phyloP scores from a whole-genome alignment of 2,329 filamentous ascomycete species.

The Massarina eburnea region DNA sequence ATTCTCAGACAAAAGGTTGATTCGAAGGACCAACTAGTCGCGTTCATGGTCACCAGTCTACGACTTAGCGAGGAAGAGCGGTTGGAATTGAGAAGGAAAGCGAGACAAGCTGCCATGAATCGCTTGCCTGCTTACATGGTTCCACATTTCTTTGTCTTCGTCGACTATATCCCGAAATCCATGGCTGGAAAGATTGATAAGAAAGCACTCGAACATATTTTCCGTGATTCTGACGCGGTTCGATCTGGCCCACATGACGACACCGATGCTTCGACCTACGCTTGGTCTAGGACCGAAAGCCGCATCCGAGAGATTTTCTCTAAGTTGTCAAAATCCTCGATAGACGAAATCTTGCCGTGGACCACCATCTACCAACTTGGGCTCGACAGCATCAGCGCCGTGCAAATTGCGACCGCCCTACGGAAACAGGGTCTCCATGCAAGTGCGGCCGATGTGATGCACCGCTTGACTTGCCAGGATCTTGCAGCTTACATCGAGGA shows the following conservation, averaged over 20 bases:
- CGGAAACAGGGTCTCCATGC: conserved; percentile 61
- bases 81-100: conserved; percentile 18
- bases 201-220: conserved; percentile 32
- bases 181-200: conserved; percentile 46
- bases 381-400: conserved; percentile 84
- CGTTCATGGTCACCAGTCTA: conserved; percentile 27
- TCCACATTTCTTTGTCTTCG: conserved; percentile 36
- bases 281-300: conserved; percentile 57
- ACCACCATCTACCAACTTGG: conserved; percentile 87
- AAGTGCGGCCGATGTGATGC: conserved; percentile 73
- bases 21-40: conserved; percentile 39
- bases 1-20: conserved; percentile 28
- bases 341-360: conserved; percentile 55
- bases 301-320: conserved; percentile 60
- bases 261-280: conserved; percentile 9
- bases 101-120: conserved; percentile 18
- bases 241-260: not conserved
- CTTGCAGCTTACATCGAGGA: conserved; percentile 30
- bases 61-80: conserved; percentile 7
- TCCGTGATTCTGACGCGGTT: conserved; percentile 21
- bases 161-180: conserved; percentile 40
- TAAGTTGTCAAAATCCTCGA: conserved; percentile 57
- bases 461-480: conserved; percentile 44
- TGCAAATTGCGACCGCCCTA: conserved; percentile 72
- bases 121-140: conserved; percentile 44